Evolutionary conservation across 2,329 filamentous ascomycete genomes (phyloP).

Genomic region (Parasarocladium wereldwijsianum): DNA sequence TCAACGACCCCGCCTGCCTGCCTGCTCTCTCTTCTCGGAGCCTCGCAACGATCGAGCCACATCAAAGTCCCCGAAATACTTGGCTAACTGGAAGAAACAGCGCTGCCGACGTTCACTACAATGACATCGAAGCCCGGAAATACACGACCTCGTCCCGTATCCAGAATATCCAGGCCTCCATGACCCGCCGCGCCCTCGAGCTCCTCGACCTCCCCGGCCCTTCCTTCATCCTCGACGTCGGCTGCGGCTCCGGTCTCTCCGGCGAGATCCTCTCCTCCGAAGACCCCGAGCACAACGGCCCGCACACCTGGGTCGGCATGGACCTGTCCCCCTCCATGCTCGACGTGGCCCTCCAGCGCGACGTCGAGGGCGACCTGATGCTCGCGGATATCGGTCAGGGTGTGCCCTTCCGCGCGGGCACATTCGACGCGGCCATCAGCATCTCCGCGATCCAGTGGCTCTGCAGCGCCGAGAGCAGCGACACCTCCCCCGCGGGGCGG

Average conservation of each 20-base stretch:
- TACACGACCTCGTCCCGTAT: conserved; percentile 96
- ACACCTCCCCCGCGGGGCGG: conserved; percentile 66
- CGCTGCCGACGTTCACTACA: conserved; percentile 93
- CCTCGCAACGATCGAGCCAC: too few relatives aligned
- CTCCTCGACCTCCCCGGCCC: conserved; percentile 69
- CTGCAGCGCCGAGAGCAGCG: conserved; percentile 84
- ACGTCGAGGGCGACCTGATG: conserved; percentile 86
- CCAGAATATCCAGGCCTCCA: conserved; percentile 83
- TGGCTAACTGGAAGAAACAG: too few relatives aligned
- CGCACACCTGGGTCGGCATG: conserved; percentile 95
- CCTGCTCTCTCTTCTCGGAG: conserved; percentile 7
- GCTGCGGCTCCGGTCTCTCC: conserved; percentile 86
- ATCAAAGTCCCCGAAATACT: too few relatives aligned
- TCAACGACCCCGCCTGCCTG: conserved; percentile 6
- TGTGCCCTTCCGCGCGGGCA: conserved; percentile 79
- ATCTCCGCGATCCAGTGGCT: conserved; percentile 98
- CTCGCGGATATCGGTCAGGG: conserved; percentile 93
- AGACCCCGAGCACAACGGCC: conserved; percentile 55
- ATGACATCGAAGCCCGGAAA: conserved; percentile 88
- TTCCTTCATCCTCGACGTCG: conserved; percentile 88
- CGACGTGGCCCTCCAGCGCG: conserved; percentile 80
- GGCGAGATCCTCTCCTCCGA: conserved; percentile 82
- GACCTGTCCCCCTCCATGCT: conserved; percentile 94
- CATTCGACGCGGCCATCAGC: conserved; percentile 88
- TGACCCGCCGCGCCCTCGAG: conserved; percentile 87